Base-by-base conservation (phyloP, 345 rosid species). In the Cochlearia excelsa region DNA sequence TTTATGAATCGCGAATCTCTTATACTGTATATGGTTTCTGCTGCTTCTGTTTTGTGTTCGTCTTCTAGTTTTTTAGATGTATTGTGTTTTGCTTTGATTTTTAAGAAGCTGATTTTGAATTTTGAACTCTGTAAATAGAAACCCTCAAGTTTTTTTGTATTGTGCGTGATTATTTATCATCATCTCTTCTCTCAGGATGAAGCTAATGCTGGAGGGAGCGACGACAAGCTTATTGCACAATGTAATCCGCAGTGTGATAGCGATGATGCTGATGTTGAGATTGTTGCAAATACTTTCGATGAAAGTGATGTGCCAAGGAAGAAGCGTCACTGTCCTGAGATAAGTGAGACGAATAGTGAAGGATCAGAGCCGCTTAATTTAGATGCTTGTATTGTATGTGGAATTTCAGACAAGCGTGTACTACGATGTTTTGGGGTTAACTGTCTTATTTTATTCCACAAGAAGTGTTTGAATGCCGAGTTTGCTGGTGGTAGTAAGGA, bases 311-410 rank as follows among this genome's bases (percentile, higher is more conserved):
- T 58, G 31, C 70, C 57, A 45, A 44, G 16, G 42, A 64, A 71
- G 61, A 65, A 71, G 45, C 61, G 56, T 46, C 66, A 27, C 5
- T 59, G 61, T 65, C 39, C 6, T 64, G 75, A 27, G 6, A 51
- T 9, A 29, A 46, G 37, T 30, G 55, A 51, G 48, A 43, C 34
- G 45, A 4, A 11, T 44, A 41, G 5, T 26, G 46, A 46, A 48
- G 10, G 4, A 38, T 37, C 51, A 0, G 47, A 67, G 47, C 30
- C 30, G 2, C 10, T 68, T 4, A 44, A 29, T 26, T 43, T 58
- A 2, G 57, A 71, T 33, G 41, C 70, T 46, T 71, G 75, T 65
- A 52, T 71, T 10, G 56, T 71, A 4, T 71, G 75, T 23, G 66
- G 41, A 10, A 2, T 40, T 3, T 40, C 40, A 3, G 66, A 71